phyloP scores from a whole-genome alignment of 108 stramenopile species.

The Cyclotella kingstonii region DNA sequence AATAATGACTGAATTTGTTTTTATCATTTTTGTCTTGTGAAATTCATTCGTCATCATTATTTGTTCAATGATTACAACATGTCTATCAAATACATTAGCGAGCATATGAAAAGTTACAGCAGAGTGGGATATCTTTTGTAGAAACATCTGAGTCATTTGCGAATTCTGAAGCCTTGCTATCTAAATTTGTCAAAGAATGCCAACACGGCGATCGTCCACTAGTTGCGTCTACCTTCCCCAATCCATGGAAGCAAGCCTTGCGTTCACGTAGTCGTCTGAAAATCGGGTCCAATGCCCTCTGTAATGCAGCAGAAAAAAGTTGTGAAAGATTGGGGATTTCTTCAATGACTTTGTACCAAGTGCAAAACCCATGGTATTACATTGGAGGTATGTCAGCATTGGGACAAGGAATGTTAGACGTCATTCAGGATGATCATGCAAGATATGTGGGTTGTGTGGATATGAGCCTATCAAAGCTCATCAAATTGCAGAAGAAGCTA shows the following conservation, averaged over 20 bases:
- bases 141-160: constrained; percentile 75
- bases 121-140: constrained; percentile 63
- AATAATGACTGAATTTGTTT: background rate
- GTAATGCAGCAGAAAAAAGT: constrained; percentile 47
- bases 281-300: constrained; percentile 29
- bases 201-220: constrained; percentile 35
- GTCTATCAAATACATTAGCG: constrained; percentile 14
- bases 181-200: constrained; percentile 44
- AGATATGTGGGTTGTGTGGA: constrained; percentile 43
- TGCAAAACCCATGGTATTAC: constrained; percentile 57
- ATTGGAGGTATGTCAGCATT: constrained; percentile 63
- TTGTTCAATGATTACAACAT: background rate
- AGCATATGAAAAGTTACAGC: constrained; percentile 65
- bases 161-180: constrained; percentile 46
- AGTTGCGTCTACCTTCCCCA: constrained; percentile 42
- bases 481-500: constrained; percentile 32
- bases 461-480: constrained; percentile 40
- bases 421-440: constrained; percentile 40
- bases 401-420: constrained; percentile 41
- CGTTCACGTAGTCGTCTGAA: constrained; percentile 22
- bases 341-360: constrained; percentile 58
- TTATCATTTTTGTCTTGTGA: background rate
- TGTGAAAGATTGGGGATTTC: constrained; percentile 54
- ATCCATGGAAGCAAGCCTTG: constrained; percentile 47
- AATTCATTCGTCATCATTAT: background rate